Evolutionary conservation across 495 filamentous ascomycete genomes (phyloP).

Genomic region (Aspergillus cavernicola): DNA sequence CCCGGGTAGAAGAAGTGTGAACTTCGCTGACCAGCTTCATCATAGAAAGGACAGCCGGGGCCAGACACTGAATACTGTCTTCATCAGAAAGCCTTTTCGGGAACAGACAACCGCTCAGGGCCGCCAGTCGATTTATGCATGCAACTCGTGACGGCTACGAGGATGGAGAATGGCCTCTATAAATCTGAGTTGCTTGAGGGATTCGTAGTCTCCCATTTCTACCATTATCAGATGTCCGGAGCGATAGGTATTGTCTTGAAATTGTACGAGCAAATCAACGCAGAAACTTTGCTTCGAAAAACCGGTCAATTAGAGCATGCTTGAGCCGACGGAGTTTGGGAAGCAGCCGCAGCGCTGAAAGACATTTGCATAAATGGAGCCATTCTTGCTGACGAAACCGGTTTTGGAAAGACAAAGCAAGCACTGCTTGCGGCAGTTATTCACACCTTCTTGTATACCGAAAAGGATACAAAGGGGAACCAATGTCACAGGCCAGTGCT

Average conservation of each 20-base stretch:
- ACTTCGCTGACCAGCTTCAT: neutral
- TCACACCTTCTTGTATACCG: neutral
- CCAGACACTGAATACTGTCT: neutral
- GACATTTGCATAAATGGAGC: neutral
- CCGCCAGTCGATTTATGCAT: neutral
- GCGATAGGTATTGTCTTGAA: neutral
- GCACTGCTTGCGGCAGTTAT: neutral
- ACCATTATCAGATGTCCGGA: neutral
- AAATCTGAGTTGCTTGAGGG: neutral
- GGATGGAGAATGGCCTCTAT: neutral
- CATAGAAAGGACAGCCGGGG: neutral
- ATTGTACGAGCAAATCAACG: neutral
- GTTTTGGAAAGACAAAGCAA: conserved; percentile 2
- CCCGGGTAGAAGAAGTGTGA: neutral
- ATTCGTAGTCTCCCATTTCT: neutral
- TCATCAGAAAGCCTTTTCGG: neutral
- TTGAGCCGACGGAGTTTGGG: neutral
- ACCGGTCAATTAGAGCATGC: neutral
- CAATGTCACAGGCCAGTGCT: neutral
- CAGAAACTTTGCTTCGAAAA: neutral
- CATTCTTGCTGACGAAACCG: neutral
- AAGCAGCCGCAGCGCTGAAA: neutral
- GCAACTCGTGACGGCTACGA: neutral
- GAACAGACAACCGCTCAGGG: neutral
- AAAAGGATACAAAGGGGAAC: neutral